Evolutionary conservation across 2,329 filamentous ascomycete species (phyloP).

Genomic region (Fusarium oligoseptatum): DNA sequence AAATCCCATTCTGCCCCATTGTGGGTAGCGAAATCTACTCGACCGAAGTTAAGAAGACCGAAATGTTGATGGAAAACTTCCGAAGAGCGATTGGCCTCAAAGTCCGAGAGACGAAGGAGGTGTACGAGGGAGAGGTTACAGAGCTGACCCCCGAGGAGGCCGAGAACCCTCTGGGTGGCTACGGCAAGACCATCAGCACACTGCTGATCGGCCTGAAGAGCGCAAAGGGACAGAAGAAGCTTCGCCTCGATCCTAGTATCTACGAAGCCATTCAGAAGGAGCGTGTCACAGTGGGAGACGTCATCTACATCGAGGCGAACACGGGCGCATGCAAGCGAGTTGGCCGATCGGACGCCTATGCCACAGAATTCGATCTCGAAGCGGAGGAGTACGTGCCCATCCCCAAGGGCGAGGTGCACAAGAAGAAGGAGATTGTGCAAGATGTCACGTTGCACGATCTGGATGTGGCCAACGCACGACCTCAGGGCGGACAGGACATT

Average conservation of each 20-base stretch:
- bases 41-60: slow-evolving; percentile 99
- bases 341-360: slow-evolving; percentile 94
- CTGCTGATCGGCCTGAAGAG: slow-evolving; percentile 95
- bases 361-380: slow-evolving; percentile 98
- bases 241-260: slow-evolving; percentile 95
- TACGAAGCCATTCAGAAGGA: slow-evolving; percentile 99
- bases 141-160: slow-evolving; percentile 98
- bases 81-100: slow-evolving; percentile 94
- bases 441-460: slow-evolving; percentile 98
- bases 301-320: slow-evolving; percentile 99
- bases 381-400: slow-evolving; percentile 99
- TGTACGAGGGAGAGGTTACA: slow-evolving; percentile 98
- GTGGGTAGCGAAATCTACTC: slow-evolving; percentile 98
- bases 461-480: slow-evolving; percentile 93
- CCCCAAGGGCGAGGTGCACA: slow-evolving; percentile 98
- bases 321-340: slow-evolving; percentile 98
- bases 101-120: slow-evolving; percentile 98
- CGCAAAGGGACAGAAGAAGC: slow-evolving; percentile 96
- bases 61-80: slow-evolving; percentile 99
- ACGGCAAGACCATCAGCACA: slow-evolving; percentile 97
- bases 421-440: slow-evolving; percentile 99
- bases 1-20: slow-evolving; percentile 98
- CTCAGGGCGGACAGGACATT: slow-evolving; percentile 97
- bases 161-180: slow-evolving; percentile 96
- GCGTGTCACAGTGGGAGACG: slow-evolving; percentile 93